These are phyloP conservation scores for Aristolochia californica DNA, from an alignment of 164 flowering plant species.

Conservation along the genomic window DNA sequence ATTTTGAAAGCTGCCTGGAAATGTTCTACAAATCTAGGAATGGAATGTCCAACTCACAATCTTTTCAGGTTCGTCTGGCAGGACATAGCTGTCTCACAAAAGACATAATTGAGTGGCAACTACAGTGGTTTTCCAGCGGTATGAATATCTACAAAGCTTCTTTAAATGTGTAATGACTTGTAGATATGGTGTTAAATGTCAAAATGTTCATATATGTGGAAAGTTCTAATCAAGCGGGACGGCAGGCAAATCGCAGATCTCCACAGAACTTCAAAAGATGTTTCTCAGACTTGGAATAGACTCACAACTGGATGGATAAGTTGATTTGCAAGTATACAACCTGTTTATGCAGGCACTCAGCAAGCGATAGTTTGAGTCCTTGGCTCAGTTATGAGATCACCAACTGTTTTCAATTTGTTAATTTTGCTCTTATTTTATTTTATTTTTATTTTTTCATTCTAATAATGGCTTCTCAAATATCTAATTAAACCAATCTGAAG, in stretches of 20 bases:
- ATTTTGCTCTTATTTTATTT: too few relatives aligned
- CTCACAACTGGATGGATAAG: too few relatives aligned
- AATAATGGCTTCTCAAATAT: too few relatives aligned
- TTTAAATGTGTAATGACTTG: neutral
- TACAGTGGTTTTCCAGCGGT: constrained; percentile 98
- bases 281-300: too few relatives aligned
- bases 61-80: constrained; percentile 79
- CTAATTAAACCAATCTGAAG: too few relatives aligned
- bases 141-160: constrained; percentile 13
- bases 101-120: constrained; percentile 70
- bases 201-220: constrained; percentile 1
- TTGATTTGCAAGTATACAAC: too few relatives aligned
- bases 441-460: too few relatives aligned
- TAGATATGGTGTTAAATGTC: neutral
- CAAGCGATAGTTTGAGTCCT: too few relatives aligned
- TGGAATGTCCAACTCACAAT: neutral
- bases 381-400: too few relatives aligned
- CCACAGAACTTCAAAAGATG: constrained; percentile 18
- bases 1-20: too few relatives aligned
- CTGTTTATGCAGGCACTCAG: too few relatives aligned
- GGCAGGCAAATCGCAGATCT: constrained; percentile 54
- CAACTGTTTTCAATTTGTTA: too few relatives aligned
- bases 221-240: constrained; percentile 74
- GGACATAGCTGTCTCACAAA: constrained; percentile 79
- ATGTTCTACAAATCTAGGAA: neutral